Evolutionary conservation across 2,329 filamentous ascomycete species (phyloP), one percentile per base, ranked within the genome.

Genomic region (Verticillium zaregamsianum): DNA sequence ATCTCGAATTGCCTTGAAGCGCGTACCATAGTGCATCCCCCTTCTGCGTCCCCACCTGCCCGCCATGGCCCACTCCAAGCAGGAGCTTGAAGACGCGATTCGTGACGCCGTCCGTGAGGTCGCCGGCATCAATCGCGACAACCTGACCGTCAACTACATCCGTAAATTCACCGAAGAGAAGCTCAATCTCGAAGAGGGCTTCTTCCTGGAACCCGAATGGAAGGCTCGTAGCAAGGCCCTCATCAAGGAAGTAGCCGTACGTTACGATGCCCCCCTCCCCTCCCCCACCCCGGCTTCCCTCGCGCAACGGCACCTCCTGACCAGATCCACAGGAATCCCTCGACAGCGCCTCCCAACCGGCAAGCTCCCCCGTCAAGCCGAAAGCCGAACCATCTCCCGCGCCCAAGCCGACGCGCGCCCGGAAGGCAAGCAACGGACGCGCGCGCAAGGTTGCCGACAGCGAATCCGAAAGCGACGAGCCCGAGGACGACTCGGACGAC

Each of bases 181-280:
- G 54, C 72, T 84, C 1, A 72, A 70, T 1, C 76, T 88, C 2
- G 77, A 81, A 0, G 72, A 79, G 1, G 82, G 79, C 0, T 86
- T 87, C 64, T 80, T 88, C 58, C 74, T 75, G 15, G 65, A 69
- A 2, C 72, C 65, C 0, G 72, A 80, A 17, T 89, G 86, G 86
- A 88, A 88, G 70, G 70, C 74, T 5, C 81, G 77, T 66, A 88
- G 85, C 71, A 88, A 88, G 68, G 69, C 72, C 1, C 67, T 87
- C n/a, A 86, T 89, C 65, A 82, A 82, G 59, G 73, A 75, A 20
- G 75, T 78, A 57, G 79, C 82, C n/a, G 86, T 88, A 77, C 65
- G 82, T 77, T 28, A 28, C 28, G 28, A 28, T 6, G 5, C 28
- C 28, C 28, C 28, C 28, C 28, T 28, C 28, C 28, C 28, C 3